Conservation (phyloP, 2,329 filamentous ascomycete genomes). For the Penicillium sp. region DNA sequence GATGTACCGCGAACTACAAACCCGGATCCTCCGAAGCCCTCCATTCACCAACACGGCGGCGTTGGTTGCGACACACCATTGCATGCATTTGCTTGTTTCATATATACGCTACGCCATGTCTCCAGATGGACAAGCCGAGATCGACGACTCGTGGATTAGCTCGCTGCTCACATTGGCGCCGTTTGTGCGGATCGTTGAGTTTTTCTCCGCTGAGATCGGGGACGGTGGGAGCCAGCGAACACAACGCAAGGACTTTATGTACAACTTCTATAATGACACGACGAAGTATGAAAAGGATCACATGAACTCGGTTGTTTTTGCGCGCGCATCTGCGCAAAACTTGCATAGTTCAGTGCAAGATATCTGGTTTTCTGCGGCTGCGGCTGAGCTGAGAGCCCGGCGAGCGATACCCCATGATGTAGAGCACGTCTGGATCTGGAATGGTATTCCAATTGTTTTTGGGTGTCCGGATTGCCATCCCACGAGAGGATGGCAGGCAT, state of each 20-base stretch:
- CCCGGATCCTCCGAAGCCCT: slow-evolving; percentile 38
- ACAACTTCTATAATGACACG: slow-evolving; percentile 43
- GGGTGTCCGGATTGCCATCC: slow-evolving; percentile 35
- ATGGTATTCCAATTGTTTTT: slow-evolving; percentile 37
- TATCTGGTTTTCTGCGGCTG: slow-evolving; percentile 42
- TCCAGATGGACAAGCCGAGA: slow-evolving; percentile 26
- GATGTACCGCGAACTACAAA: slow-evolving; percentile 40
- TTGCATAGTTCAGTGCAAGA: slow-evolving; percentile 36
- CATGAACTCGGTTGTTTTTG: slow-evolving; percentile 40
- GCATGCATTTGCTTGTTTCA: slow-evolving; percentile 40
- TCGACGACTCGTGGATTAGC: slow-evolving; percentile 41
- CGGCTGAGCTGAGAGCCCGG: slow-evolving; percentile 30
- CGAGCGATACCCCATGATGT: slow-evolving; percentile 33
- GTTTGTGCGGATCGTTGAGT: slow-evolving; percentile 41
- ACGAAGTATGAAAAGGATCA: slow-evolving; percentile 38
- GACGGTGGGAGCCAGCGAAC: slow-evolving; percentile 41
- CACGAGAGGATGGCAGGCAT: slow-evolving; percentile 34
- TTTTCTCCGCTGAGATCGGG: slow-evolving; percentile 45
- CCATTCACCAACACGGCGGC: slow-evolving; percentile 42
- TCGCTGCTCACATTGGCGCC: slow-evolving; percentile 42
- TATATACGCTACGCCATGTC: slow-evolving; percentile 41
- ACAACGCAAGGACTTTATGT: slow-evolving; percentile 45
- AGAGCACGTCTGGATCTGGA: slow-evolving; percentile 35
- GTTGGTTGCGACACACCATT: slow-evolving; percentile 43
- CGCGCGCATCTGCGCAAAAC: slow-evolving; percentile 27